Percentiles rank a stretch among this genome's conserved stretches.
Evolutionary conservation across 805 yeast genomes (phyloP).

Genomic region (Saccharomycopsis sp.): DNA sequence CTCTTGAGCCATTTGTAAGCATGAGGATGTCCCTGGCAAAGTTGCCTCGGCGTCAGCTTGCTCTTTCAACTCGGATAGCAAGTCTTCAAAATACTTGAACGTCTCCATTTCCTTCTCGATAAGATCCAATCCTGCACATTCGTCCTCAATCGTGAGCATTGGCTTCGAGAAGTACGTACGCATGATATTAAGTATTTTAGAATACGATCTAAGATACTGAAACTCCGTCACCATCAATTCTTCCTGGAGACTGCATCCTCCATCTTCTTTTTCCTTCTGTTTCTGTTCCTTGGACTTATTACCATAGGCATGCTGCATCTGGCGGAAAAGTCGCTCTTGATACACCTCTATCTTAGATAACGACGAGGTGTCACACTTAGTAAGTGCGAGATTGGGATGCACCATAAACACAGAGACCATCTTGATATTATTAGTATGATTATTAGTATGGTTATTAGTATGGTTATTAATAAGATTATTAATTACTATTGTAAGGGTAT

Average conservation of each 20-base stretch:
- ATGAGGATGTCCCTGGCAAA: background rate
- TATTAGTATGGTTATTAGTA: background rate
- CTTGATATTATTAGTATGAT: background rate
- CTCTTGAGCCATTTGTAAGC: background rate
- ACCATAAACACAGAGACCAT: constrained; percentile 20
- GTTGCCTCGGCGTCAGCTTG: background rate
- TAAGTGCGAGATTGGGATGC: constrained; percentile 14
- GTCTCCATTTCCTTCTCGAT: constrained; percentile 13
- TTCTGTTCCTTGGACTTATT: background rate
- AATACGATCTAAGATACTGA: constrained; percentile 10
- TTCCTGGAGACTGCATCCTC: background rate
- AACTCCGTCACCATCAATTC: constrained; percentile 7
- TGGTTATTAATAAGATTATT: too few species aligned
- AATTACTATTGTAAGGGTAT: too few species aligned
- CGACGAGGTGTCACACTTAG: constrained; percentile 15
- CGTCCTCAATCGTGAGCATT: constrained; percentile 14
- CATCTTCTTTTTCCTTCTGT: background rate
- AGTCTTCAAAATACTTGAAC: constrained; percentile 7
- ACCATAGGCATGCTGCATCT: background rate
- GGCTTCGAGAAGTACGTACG: constrained; percentile 16
- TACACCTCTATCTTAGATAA: constrained; percentile 8
- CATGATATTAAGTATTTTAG: constrained; percentile 11
- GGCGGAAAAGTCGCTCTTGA: background rate
- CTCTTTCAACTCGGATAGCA: constrained; percentile 2
- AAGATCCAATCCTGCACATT: constrained; percentile 15